Conservation (phyloP, 768 basidiomycete genomes). For the Leccinum boreale region DNA sequence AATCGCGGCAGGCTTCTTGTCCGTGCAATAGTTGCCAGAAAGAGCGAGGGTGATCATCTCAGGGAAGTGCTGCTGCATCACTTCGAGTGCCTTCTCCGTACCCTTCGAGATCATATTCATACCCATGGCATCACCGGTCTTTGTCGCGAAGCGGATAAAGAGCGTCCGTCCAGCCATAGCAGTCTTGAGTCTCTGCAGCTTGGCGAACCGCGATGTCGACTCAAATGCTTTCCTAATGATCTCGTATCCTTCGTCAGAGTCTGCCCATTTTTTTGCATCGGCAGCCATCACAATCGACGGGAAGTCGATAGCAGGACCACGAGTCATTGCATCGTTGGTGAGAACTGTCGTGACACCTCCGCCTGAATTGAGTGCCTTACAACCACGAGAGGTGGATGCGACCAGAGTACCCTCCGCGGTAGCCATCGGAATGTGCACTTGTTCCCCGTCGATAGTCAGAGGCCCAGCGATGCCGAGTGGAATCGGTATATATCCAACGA, state of each 20-base stretch:
- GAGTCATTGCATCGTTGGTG: conserved; percentile 93
- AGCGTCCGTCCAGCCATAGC: conserved; percentile 91
- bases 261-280: conserved; percentile 84
- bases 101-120: conserved; percentile 99
- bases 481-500: conserved; percentile 94
- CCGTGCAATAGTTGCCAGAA: conserved; percentile 98
- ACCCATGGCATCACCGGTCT: conserved; percentile 98
- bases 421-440: conserved; percentile 95
- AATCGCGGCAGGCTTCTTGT: conserved; percentile 99
- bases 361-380: conserved; percentile 95
- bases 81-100: conserved; percentile 89
- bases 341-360: conserved; percentile 97
- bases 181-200: conserved; percentile 79
- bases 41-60: conserved; percentile 89
- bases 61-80: conserved; percentile 75
- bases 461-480: conserved; percentile 97
- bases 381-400: conserved; percentile 94
- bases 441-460: conserved; percentile 80
- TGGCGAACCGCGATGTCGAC: conserved; percentile 90
- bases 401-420: conserved; percentile 98
- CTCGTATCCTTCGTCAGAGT: conserved; percentile 72
- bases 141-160: conserved; percentile 90
- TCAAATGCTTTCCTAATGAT: conserved; percentile 86
- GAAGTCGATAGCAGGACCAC: conserved; percentile 97
- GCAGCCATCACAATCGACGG: conserved; percentile 77